Evolutionary conservation across 2,329 filamentous ascomycete genomes (phyloP).

Genomic region (Ilyonectria mors-panacis): DNA sequence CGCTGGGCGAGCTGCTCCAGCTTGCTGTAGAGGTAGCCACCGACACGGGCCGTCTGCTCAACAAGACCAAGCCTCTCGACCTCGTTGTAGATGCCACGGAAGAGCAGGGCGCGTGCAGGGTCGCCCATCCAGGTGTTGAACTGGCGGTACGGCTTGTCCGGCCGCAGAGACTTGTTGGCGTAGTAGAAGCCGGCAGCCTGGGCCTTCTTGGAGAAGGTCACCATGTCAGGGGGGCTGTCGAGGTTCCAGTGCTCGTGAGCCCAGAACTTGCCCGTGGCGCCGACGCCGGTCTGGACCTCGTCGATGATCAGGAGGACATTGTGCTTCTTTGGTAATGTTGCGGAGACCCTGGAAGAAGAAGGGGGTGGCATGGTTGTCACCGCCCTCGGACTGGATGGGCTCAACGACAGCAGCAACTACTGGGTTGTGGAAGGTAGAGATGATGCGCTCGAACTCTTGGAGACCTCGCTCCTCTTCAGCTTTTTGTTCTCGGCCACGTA

Average conservation of each 20-base stretch:
- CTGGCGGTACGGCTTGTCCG: conserved; percentile 93
- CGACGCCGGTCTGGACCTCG: conserved; percentile 92
- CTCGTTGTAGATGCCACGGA: conserved; percentile 87
- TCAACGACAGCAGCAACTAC: conserved; percentile 87
- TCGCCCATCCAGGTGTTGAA: conserved; percentile 99
- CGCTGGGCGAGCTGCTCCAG: conserved; percentile 75
- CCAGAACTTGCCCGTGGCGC: conserved; percentile 95
- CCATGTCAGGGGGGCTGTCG: conserved; percentile 85
- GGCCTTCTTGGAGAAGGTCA: conserved; percentile 95
- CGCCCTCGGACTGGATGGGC: conserved; percentile 92
- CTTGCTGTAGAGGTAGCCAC: conserved; percentile 81
- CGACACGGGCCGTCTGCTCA: conserved; percentile 80
- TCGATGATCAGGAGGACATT: conserved; percentile 86
- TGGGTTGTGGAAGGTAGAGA: conserved; percentile 82
- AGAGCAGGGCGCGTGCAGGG: conserved; percentile 84
- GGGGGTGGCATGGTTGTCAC: conserved; percentile 91
- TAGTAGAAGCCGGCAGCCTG: conserved; percentile 89
- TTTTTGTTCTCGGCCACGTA: conserved; percentile 84
- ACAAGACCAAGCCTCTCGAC: conserved; percentile 82
- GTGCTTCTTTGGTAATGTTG: conserved; percentile 80
- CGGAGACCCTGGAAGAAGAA: conserved; percentile 88
- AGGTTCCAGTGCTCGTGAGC: conserved; percentile 95
- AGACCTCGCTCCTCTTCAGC: conserved; percentile 84
- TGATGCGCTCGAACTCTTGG: conserved; percentile 83
- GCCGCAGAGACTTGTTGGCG: conserved; percentile 86